A percentile compares a stretch with the other conserved stretches of the same genome.
phyloP scores from a whole-genome alignment of 805 yeast species.

The Kregervanrija pseudodelftensis region DNA sequence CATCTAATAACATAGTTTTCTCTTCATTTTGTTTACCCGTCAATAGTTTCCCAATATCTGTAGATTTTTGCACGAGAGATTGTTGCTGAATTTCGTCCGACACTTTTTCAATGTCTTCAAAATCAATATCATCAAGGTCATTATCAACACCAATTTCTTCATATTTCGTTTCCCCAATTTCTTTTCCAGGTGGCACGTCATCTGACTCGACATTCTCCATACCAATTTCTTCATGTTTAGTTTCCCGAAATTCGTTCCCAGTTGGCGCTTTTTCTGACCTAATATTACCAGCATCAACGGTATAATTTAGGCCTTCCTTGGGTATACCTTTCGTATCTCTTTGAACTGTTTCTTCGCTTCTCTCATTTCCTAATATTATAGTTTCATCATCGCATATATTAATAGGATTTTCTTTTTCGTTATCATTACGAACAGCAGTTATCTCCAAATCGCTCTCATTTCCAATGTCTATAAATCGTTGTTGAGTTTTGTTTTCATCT shows the following conservation, averaged over 20 bases:
- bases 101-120: neutral
- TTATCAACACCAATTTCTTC: too few relatives aligned
- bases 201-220: neutral
- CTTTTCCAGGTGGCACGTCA: neutral
- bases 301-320: neutral
- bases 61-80: too few relatives aligned
- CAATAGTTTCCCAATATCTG: too few relatives aligned
- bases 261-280: neutral
- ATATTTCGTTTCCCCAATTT: neutral
- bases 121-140: neutral
- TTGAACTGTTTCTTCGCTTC: neutral
- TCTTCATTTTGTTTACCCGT: too few relatives aligned
- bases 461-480: slow-evolving; percentile 7
- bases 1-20: slow-evolving; percentile 17
- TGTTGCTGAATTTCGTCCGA: neutral
- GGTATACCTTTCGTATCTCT: slow-evolving; percentile 14
- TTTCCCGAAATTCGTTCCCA: neutral
- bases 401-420: neutral
- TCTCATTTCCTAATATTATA: neutral
- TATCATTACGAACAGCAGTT: neutral
- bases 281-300: neutral
- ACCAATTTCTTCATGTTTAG: neutral
- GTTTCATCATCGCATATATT: neutral
- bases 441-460: neutral
- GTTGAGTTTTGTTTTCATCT: slow-evolving; percentile 11